Evolutionary conservation across 225 moss, liverwort and hornwort genomes (phyloP).

Genomic region (Pseudoscleropodium purum): DNA sequence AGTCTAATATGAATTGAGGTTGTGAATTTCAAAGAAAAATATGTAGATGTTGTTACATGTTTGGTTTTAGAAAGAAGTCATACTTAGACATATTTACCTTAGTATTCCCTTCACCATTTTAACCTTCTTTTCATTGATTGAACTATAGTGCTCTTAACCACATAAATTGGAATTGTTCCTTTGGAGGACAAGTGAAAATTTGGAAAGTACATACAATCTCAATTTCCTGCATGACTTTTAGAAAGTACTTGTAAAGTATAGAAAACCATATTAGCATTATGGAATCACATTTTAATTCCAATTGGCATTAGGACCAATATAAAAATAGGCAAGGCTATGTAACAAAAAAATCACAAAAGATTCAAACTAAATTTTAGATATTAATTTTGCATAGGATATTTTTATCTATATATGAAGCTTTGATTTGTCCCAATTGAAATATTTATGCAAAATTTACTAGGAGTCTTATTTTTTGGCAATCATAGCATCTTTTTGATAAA

Average conservation of each 20-base stretch:
- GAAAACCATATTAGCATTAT: too few species aligned
- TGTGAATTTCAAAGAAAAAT: background rate
- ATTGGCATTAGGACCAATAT: too few species aligned
- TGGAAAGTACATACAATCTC: background rate
- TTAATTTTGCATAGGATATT: too few species aligned
- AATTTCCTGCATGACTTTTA: background rate
- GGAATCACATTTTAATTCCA: too few species aligned
- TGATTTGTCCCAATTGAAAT: too few species aligned
- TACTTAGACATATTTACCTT: background rate
- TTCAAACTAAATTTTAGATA: too few species aligned
- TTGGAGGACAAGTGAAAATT: accelerated
- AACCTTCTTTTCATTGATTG: background rate
- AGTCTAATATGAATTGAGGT: background rate
- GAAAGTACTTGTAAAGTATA: background rate
- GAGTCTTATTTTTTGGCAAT: too few species aligned
- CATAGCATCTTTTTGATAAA: too few species aligned
- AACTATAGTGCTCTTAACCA: background rate
- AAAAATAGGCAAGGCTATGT: too few species aligned
- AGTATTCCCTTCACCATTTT: background rate
- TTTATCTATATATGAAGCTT: background rate
- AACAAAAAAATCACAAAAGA: background rate
- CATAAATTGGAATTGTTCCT: background rate
- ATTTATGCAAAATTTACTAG: too few species aligned
- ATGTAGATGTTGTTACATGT: background rate
- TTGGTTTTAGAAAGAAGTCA: background rate